Evolutionary conservation across 2,329 filamentous ascomycete genomes (phyloP).

Genomic region (Botrytis hyacinthi): DNA sequence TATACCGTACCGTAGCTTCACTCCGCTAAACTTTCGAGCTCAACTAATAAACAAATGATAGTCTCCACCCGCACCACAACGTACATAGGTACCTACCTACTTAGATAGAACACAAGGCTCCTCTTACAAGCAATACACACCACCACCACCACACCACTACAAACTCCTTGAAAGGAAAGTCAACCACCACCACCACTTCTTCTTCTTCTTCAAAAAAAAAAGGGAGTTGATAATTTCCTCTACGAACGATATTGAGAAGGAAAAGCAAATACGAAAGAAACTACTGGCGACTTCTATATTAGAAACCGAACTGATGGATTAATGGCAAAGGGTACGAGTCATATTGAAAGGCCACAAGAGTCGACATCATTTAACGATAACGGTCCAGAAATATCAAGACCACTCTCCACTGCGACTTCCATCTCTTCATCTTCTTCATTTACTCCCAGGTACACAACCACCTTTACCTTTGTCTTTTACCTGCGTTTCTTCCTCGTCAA

Average conservation of each 20-base stretch:
- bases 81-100: neutral
- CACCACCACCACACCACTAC: neutral
- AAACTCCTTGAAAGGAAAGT: neutral
- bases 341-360: constrained; percentile 22
- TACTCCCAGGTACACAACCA: constrained; percentile 28
- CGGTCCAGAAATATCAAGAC: constrained; percentile 21
- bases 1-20: neutral
- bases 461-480: constrained; percentile 22
- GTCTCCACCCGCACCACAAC: neutral
- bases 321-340: constrained; percentile 23
- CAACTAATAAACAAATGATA: neutral
- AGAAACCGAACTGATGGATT: constrained; percentile 20
- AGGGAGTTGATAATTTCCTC: neutral
- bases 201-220: neutral
- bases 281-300: constrained; percentile 10
- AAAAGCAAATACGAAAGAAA: neutral
- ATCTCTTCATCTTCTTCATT: constrained; percentile 23
- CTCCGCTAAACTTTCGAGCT: neutral
- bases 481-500: constrained; percentile 19
- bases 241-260: neutral
- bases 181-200: neutral
- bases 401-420: constrained; percentile 23
- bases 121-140: neutral
- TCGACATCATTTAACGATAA: constrained; percentile 22
- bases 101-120: neutral